Conservation (phyloP, 306 rosid genomes). For the Datisca glomerata region DNA sequence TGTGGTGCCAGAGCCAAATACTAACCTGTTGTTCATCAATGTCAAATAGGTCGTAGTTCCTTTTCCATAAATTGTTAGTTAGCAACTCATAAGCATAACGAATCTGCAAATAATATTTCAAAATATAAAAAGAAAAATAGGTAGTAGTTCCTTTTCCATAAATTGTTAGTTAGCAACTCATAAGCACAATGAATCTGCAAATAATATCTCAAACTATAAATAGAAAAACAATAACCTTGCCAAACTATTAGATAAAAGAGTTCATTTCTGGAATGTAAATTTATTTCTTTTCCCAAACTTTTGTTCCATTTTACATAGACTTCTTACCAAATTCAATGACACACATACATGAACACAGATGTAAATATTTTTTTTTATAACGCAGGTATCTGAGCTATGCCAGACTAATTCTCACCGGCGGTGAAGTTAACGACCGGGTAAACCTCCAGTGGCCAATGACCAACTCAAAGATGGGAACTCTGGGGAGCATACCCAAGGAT, state of each 20-base stretch:
- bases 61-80: conserved; percentile 67
- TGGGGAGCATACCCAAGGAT: no score
- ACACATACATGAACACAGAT: neutral
- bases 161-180: conserved; percentile 68
- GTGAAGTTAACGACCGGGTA: no score
- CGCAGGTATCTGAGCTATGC: no score
- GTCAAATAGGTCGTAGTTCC: conserved; percentile 69
- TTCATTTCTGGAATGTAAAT: no score
- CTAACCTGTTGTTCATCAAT: conserved; percentile 77
- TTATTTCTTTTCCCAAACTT: no score
- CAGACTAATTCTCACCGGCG: no score
- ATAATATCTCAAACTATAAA: no score
- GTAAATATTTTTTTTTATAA: no score
- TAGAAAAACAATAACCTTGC: conserved; percentile 19
- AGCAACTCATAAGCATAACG: conserved; percentile 90
- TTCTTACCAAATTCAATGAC: neutral
- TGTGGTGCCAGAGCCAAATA: conserved; percentile 5
- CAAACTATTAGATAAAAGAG: neutral
- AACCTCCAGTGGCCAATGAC: no score
- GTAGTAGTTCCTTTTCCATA: conserved; percentile 81
- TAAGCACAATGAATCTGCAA: conserved; percentile 82
- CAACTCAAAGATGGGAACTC: no score
- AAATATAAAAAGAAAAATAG: no score
- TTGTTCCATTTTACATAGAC: no score
- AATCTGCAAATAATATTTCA: conserved; percentile 46